Base-by-base conservation (phyloP, 2,329 filamentous ascomycete species). In the Cladosporium sp. region DNA sequence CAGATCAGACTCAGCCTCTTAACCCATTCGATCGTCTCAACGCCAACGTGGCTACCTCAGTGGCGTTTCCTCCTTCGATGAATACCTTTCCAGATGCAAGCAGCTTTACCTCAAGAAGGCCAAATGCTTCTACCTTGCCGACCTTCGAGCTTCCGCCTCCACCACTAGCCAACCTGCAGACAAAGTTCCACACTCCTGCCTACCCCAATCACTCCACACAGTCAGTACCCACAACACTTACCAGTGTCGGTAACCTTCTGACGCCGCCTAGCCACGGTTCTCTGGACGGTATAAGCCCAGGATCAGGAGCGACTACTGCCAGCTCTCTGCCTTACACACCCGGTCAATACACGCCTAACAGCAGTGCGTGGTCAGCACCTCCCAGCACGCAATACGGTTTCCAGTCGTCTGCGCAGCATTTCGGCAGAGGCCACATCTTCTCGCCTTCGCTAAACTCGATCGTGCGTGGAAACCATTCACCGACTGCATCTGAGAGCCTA, bases 81-180 rank as follows among this genome's bases (percentile, higher is more conserved):
- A 84, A 86, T 79, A 81, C 85, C 76, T 82, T 83, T 75, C 79
- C 86, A 75, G 86, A 88, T 77, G 83, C 85, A 72, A 83, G 85
- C 75, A 90, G 89, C 80, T 88, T 93, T 76, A 86, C 88, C 71
- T 84, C 88, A 77, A 86, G 90, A 73, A 86, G 90, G 77, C 86
- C 88, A 74, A 89, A 89, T 74, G 87, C 89, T 68, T 86, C 86
- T 65, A 85, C 85, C 71, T 84, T 93, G 68, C 89, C 89, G 65
- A 85, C 80, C 70, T 91, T 91, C 75, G 87, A 90, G 74, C 85
- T 92, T 59, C 86, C 87, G 69, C 87, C 89, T 63, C 87, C 88
- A 70, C 83, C 85, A 59, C 80, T 85, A 73, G 78, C 76, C 72
- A 78, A 76, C 76, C 78, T 78, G 58, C 73, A 78, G 26, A 77